Evolutionary conservation across 1,139 yeast species (phyloP), one percentile per base, ranked within the genome.

Genomic region (Kodamaea ohmeri): DNA sequence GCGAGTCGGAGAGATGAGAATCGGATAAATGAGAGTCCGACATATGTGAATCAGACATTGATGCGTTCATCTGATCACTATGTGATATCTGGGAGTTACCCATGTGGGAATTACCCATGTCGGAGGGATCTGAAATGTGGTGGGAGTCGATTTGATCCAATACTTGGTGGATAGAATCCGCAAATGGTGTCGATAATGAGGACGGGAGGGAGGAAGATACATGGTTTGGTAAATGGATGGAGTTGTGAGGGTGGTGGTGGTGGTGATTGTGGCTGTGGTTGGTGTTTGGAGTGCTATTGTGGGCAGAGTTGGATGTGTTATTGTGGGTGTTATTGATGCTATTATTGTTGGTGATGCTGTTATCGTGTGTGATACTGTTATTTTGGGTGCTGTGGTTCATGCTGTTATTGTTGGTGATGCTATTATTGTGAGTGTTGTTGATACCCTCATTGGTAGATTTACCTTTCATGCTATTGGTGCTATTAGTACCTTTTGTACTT

Each of bases 181-280:
- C n/a, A n/a, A n/a, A n/a, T n/a, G n/a, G n/a, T n/a, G n/a, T n/a
- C n/a, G n/a, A n/a, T n/a, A n/a, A n/a, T n/a, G n/a, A n/a, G n/a
- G n/a, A n/a, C n/a, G n/a, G n/a, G n/a, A n/a, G n/a, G n/a, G n/a
- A n/a, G n/a, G n/a, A n/a, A n/a, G n/a, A n/a, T n/a, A n/a, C n/a
- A n/a, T n/a, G n/a, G n/a, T n/a, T n/a, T n/a, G n/a, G n/a, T n/a
- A n/a, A n/a, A n/a, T n/a, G n/a, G n/a, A n/a, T n/a, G n/a, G n/a
- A n/a, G n/a, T n/a, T n/a, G n/a, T n/a, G n/a, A n/a, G n/a, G 16
- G 28, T 28, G 24, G 21, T 24, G 24, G 34, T 13, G n/a, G 26
- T 19, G 24, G 35, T 6, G 32, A 13, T 14, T 25, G 27, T 6
- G 5, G 27, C n/a, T 12, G 13, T 25, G 7, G 13, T 25, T 6